These are phyloP conservation scores for Boletus reticulatus DNA, from an alignment of 768 basidiomycete species.

Conservation along the genomic window DNA sequence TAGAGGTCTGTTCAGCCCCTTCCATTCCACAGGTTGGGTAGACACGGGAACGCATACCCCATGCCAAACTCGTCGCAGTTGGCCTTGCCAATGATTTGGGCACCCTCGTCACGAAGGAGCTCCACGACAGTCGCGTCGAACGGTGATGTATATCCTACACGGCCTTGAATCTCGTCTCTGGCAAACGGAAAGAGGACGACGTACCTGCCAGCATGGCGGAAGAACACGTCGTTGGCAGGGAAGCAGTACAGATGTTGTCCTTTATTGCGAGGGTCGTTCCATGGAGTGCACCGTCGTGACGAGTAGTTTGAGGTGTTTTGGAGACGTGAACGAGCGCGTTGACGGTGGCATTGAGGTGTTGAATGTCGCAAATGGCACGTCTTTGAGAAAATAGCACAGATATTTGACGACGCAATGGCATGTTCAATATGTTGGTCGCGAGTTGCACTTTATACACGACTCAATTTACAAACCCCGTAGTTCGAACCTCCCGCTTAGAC, in stretches of 20 bases:
- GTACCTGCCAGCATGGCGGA: conserved; percentile 70
- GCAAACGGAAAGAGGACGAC: conserved; percentile 6
- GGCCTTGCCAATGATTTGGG: conserved; percentile 79
- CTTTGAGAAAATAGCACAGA: neutral
- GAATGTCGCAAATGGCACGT: conserved; percentile 5
- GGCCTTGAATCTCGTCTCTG: neutral
- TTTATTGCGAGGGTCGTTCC: conserved; percentile 70
- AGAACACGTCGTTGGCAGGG: conserved; percentile 72
- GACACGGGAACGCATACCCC: conserved; percentile 58
- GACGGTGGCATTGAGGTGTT: conserved; percentile 36
- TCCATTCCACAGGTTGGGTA: neutral
- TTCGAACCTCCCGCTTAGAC: too few species aligned
- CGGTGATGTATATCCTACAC: conserved; percentile 68
- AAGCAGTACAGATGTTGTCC: conserved; percentile 78
- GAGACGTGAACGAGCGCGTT: conserved; percentile 54
- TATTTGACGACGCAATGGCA: neutral
- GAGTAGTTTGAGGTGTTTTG: neutral
- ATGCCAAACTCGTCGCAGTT: conserved; percentile 99
- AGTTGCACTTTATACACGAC: too few species aligned
- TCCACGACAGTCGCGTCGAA: conserved; percentile 85
- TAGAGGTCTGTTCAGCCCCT: neutral
- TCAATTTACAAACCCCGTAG: too few species aligned
- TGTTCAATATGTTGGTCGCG: too few species aligned
- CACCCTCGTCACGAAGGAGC: conserved; percentile 58
- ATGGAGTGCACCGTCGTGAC: conserved; percentile 29